These are phyloP conservation scores for Fusarium sp. DNA, from an alignment of 2,329 filamentous ascomycete genomes.

Conservation along the genomic window DNA sequence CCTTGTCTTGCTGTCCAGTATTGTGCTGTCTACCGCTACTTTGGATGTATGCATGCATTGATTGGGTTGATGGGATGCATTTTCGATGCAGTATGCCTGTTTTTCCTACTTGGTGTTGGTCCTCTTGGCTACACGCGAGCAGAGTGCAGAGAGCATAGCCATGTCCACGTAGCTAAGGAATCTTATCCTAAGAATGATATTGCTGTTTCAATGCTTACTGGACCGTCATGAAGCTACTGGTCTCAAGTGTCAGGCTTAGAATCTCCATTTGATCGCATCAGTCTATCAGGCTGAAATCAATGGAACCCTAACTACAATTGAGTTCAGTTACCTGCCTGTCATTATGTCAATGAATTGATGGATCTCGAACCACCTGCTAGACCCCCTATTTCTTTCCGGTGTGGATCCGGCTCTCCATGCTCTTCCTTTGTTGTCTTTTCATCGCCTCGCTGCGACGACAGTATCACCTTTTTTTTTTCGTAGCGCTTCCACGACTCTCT, in stretches of 20 bases:
- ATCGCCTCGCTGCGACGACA: constrained; percentile 27
- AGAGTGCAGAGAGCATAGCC: neutral
- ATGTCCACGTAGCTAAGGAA: constrained; percentile 21
- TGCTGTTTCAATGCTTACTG: constrained; percentile 2
- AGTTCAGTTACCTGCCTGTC: constrained; percentile 1
- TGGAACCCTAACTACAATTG: neutral
- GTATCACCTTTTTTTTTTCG: constrained; percentile 38
- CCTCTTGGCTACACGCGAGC: neutral
- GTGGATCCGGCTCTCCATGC: constrained; percentile 33
- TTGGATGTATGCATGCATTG: constrained; percentile 16
- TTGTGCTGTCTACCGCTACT: constrained; percentile 36
- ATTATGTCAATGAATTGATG: constrained; percentile 1
- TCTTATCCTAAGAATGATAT: too few species aligned
- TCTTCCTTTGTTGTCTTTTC: constrained; percentile 32
- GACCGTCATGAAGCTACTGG: neutral
- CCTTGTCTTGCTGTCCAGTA: constrained; percentile 24
- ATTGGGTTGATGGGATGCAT: constrained; percentile 22
- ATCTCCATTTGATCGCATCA: constrained; percentile 6
- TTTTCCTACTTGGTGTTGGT: constrained; percentile 21
- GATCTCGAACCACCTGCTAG: constrained; percentile 19
- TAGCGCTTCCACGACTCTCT: constrained; percentile 47
- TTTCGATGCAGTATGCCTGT: constrained; percentile 22
- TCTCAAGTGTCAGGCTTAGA: neutral
- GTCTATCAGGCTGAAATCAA: constrained; percentile 14
- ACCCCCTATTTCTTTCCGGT: constrained; percentile 22